phyloP scores from a whole-genome alignment of 2,329 filamentous ascomycete species.

The Akanthomyces dipterigenus region DNA sequence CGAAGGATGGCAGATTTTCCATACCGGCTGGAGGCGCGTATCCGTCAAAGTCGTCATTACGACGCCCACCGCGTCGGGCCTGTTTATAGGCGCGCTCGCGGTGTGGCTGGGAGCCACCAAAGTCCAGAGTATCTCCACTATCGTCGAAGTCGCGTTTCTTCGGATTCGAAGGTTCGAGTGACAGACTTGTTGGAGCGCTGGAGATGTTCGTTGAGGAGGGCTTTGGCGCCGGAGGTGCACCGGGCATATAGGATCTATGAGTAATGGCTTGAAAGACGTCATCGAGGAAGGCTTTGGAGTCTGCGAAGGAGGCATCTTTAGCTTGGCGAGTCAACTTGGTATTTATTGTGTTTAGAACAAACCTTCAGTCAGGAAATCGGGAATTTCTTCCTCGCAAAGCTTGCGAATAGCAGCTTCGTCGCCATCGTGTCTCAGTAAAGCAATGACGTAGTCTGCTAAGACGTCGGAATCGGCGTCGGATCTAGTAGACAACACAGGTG shows the following conservation, averaged over 20 bases:
- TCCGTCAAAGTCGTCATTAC: constrained; percentile 19
- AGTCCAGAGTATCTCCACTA: constrained; percentile 17
- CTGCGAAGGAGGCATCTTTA: constrained; percentile 16
- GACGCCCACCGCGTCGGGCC: constrained; percentile 44
- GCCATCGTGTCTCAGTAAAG: constrained; percentile 65
- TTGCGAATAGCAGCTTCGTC: constrained; percentile 55
- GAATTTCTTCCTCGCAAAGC: constrained; percentile 64
- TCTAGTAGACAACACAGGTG: constrained; percentile 32
- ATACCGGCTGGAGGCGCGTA: constrained; percentile 2
- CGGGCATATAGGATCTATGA: constrained; percentile 54
- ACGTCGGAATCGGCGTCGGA: constrained; percentile 77
- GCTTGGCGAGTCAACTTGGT: not conserved
- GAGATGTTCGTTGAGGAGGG: constrained; percentile 8
- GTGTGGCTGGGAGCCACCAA: constrained; percentile 17
- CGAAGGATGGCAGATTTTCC: constrained; percentile 39
- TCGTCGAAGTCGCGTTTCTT: constrained; percentile 32
- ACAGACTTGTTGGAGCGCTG: constrained; percentile 14
- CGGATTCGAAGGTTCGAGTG: constrained; percentile 16
- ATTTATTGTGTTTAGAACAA: not conserved
- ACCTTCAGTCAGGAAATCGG: constrained; percentile 68
- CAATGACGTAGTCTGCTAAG: constrained; percentile 78
- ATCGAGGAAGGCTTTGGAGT: constrained; percentile 52
- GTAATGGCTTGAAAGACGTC: constrained; percentile 63
- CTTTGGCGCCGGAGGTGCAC: constrained; percentile 37
- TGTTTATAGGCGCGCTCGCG: constrained; percentile 51